Percentiles rank a stretch among this genome's conserved stretches.
Evolutionary conservation across 345 rosid species (phyloP).

Genomic region (Dimocarpus longan): DNA sequence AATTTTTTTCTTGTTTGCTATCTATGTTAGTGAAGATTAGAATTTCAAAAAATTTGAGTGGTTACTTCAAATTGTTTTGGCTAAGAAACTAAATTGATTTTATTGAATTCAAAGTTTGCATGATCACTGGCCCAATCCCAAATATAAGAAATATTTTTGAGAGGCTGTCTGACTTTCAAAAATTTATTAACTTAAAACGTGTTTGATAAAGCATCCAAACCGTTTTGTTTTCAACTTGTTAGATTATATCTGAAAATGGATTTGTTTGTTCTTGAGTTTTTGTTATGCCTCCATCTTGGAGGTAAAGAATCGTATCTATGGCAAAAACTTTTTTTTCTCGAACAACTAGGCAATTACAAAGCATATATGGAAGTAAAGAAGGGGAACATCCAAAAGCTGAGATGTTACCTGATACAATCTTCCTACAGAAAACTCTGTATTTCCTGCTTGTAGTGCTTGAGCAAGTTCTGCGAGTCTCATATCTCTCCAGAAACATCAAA

Average conservation of each 20-base stretch:
- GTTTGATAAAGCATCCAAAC: neutral
- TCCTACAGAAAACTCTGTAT: slow-evolving; percentile 78
- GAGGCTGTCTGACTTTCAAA: no score
- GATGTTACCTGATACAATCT: slow-evolving; percentile 95
- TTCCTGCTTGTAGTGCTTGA: slow-evolving; percentile 80
- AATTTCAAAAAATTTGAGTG: neutral
- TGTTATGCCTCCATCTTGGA: neutral
- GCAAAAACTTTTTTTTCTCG: neutral
- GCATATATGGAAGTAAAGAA: slow-evolving; percentile 80
- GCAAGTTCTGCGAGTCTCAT: slow-evolving; percentile 73
- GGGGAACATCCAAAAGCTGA: slow-evolving; percentile 76
- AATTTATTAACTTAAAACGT: no score
- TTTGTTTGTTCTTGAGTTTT: no score
- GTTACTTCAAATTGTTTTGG: neutral
- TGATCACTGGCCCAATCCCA: neutral
- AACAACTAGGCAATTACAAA: slow-evolving; percentile 5
- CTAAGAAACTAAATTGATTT: neutral
- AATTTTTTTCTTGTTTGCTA: neutral
- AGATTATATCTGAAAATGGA: neutral
- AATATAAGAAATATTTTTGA: no score
- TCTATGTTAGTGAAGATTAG: slow-evolving; percentile 5
- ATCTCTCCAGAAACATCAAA: slow-evolving; percentile 54
- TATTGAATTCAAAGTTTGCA: neutral
- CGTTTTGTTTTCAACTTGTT: neutral
- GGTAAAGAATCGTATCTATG: neutral